phyloP scores from a whole-genome alignment of 306 rosid genomes.

The Malus sylvestris region DNA sequence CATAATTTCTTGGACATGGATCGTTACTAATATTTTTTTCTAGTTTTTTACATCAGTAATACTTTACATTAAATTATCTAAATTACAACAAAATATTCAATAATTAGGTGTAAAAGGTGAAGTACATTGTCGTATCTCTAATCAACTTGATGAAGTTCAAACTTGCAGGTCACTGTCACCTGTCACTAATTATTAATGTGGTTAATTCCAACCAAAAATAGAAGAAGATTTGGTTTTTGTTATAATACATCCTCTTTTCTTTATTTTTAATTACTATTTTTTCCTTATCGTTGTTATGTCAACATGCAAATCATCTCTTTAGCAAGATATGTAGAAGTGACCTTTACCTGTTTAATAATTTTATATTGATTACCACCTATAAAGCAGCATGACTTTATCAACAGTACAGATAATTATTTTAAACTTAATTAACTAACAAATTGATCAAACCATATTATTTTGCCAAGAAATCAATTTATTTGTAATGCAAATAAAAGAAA shows the following conservation, averaged over 20 bases:
- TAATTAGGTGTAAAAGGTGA: no score
- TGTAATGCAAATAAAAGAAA: neutral
- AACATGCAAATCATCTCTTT: neutral
- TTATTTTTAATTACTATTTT: no score
- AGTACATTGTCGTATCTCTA: neutral
- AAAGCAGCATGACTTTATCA: slow-evolving; percentile 28
- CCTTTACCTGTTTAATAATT: neutral
- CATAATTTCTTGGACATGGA: neutral
- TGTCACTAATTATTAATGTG: neutral
- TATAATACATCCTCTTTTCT: neutral
- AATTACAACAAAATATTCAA: no score
- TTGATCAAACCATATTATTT: neutral
- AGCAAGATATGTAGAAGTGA: neutral
- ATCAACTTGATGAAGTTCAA: neutral
- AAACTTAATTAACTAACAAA: neutral
- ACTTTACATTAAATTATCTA: no score
- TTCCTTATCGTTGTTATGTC: neutral
- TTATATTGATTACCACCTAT: slow-evolving; percentile 30
- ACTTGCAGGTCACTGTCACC: neutral
- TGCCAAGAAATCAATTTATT: neutral
- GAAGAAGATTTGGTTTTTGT: neutral
- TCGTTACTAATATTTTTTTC: neutral
- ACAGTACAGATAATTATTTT: neutral
- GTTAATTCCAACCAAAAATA: neutral
- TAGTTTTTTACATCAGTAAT: no score